Conservation (phyloP, 805 yeast genomes). For the Nakazawaea holstii region DNA sequence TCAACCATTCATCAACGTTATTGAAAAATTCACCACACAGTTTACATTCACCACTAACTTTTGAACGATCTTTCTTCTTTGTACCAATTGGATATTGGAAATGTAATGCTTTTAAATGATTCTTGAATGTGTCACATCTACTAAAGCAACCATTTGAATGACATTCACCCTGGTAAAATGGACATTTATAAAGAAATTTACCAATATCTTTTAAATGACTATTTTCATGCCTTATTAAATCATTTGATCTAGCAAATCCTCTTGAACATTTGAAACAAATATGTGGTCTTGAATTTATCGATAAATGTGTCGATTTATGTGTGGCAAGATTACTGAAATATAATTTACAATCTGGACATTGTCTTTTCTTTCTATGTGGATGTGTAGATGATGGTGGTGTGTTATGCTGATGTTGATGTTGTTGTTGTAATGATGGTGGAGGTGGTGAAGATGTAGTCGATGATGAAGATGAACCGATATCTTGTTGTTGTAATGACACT, state of each 20-base stretch:
- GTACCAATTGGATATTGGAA: conserved; percentile 87
- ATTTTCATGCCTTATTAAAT: conserved; percentile 77
- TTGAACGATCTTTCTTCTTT: conserved; percentile 64
- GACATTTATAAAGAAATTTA: conserved; percentile 69
- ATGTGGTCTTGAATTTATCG: conserved; percentile 70
- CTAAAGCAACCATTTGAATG: conserved; percentile 84
- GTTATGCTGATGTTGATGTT: background rate
- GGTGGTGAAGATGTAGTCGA: conserved; percentile 6
- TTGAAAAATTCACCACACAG: conserved; percentile 64
- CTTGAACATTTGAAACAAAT: conserved; percentile 72
- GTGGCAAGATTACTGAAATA: conserved; percentile 78
- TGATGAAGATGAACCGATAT: too few relatives aligned
- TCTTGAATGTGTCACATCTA: conserved; percentile 87
- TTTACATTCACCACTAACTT: conserved; percentile 70
- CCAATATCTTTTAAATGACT: conserved; percentile 79
- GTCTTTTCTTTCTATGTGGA: conserved; percentile 26
- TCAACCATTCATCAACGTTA: conserved; percentile 77
- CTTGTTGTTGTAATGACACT: conserved; percentile 5
- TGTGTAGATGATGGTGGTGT: background rate
- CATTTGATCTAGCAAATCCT: conserved; percentile 87
- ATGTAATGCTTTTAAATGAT: conserved; percentile 85
- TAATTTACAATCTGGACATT: conserved; percentile 31
- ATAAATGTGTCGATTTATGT: conserved; percentile 73
- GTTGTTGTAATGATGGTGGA: background rate
- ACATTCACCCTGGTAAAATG: conserved; percentile 52